These are phyloP conservation scores for Globisporangium heterothallicum DNA, from an alignment of 352 stramenopile species.

Conservation along the genomic window DNA sequence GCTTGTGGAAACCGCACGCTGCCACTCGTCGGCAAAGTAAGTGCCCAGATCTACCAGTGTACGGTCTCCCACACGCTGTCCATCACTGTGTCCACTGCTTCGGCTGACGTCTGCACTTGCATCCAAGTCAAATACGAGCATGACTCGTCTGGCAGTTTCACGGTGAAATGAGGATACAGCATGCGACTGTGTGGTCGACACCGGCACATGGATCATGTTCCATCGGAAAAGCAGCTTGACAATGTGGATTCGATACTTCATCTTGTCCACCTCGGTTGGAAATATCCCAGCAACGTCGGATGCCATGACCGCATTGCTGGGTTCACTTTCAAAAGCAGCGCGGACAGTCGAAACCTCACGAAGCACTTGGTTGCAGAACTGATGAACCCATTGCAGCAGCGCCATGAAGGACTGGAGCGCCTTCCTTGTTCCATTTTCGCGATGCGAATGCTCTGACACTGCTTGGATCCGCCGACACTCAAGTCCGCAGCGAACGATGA, in stretches of 20 bases:
- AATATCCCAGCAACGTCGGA: neutral
- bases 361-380: neutral
- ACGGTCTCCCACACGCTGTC: neutral
- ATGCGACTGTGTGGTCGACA: neutral
- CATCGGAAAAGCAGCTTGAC: slow-evolving; percentile 11
- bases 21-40: slow-evolving; percentile 1
- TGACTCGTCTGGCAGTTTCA: neutral
- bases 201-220: slow-evolving; percentile 1
- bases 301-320: neutral
- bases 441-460: neutral
- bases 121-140: neutral
- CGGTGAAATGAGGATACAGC: neutral
- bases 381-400: slow-evolving; percentile 5
- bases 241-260: neutral
- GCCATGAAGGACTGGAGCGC: neutral
- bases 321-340: neutral
- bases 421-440: too few species aligned
- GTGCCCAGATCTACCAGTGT: neutral
- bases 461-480: slow-evolving; percentile 1
- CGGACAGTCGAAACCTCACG: too few species aligned
- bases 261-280: neutral
- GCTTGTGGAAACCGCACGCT: slow-evolving; percentile 1
- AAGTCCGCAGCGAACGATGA: slow-evolving; percentile 8
- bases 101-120: neutral
- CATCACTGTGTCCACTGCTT: neutral